Evolutionary conservation across 2,329 filamentous ascomycete species (phyloP).

Genomic region (Balansia obtecta): DNA sequence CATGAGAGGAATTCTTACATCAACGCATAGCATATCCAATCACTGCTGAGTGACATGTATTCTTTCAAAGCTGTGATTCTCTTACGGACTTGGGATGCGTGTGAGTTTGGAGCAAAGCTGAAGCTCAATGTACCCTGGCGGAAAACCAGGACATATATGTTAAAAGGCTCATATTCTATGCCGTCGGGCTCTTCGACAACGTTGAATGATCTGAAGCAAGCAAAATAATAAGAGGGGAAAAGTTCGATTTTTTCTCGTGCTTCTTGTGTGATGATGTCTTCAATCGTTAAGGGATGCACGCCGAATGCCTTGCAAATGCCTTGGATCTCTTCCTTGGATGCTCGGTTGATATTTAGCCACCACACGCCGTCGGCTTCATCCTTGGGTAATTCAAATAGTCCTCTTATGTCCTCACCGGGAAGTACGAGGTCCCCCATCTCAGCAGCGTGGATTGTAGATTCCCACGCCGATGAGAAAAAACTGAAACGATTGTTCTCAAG

Average conservation of each 20-base stretch:
- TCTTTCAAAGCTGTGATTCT: conserved; percentile 88
- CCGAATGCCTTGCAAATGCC: conserved; percentile 89
- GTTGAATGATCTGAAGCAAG: conserved; percentile 90
- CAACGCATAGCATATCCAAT: conserved; percentile 98
- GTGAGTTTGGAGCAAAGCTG: conserved; percentile 77
- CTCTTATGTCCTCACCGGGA: conserved; percentile 79
- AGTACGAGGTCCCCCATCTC: conserved; percentile 81
- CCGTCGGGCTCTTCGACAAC: conserved; percentile 64
- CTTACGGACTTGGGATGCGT: conserved; percentile 79
- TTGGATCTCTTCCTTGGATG: conserved; percentile 76
- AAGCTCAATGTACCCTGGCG: conserved; percentile 91
- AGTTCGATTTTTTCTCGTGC: conserved; percentile 96
- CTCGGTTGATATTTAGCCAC: conserved; percentile 93
- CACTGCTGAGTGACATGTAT: conserved; percentile 85
- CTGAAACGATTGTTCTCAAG: conserved; percentile 73
- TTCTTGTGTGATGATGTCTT: conserved; percentile 93
- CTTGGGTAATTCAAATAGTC: conserved; percentile 62
- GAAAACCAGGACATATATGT: conserved; percentile 95
- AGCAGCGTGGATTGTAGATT: conserved; percentile 83
- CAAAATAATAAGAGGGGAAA: conserved; percentile 96
- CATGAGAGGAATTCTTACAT: conserved; percentile 48
- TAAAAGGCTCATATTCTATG: conserved; percentile 84
- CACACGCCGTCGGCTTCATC: conserved; percentile 70
- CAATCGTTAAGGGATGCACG: conserved; percentile 87
- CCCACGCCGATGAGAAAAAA: conserved; percentile 92